phyloP scores from a whole-genome alignment of 176 grass and related monocot species.

The Oryza glumipatula region DNA sequence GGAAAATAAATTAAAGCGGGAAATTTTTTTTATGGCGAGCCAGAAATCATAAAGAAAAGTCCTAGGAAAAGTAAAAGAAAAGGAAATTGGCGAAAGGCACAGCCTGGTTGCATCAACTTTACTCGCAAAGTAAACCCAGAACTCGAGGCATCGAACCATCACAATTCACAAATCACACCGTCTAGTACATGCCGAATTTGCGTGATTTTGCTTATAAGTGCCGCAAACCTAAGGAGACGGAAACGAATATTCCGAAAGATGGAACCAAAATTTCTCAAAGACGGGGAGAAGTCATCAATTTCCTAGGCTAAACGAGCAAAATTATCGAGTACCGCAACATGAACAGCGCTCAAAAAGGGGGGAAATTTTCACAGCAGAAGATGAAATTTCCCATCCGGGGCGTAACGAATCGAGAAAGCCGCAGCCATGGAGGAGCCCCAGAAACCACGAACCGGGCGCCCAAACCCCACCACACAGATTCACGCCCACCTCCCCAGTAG shows the following conservation, averaged over 20 bases:
- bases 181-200: conserved; percentile 27
- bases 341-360: neutral
- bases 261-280: neutral
- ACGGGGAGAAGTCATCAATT: neutral
- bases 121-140: conserved; percentile 34
- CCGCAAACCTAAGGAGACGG: conserved; percentile 16
- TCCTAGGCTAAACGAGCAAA: neutral
- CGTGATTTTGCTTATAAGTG: conserved; percentile 5
- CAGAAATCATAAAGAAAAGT: conserved; percentile 6
- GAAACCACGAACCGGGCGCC: neutral
- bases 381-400: conserved; percentile 10
- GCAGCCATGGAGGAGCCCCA: neutral
- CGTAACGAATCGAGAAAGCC: conserved; percentile 15
- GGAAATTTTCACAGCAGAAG: conserved; percentile 17
- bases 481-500: neutral
- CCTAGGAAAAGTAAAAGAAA: neutral
- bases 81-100: conserved; percentile 20
- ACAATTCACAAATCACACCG: conserved; percentile 28
- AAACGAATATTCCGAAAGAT: conserved; percentile 24
- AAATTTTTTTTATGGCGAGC: neutral
- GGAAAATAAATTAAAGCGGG: conserved; percentile 3
- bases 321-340: neutral
- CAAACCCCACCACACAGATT: conserved; percentile 11
- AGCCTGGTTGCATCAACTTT: conserved; percentile 24
- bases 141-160: conserved; percentile 36